Evolutionary conservation across 805 yeast species (phyloP).

Genomic region (Saccharomyces mikatae): DNA sequence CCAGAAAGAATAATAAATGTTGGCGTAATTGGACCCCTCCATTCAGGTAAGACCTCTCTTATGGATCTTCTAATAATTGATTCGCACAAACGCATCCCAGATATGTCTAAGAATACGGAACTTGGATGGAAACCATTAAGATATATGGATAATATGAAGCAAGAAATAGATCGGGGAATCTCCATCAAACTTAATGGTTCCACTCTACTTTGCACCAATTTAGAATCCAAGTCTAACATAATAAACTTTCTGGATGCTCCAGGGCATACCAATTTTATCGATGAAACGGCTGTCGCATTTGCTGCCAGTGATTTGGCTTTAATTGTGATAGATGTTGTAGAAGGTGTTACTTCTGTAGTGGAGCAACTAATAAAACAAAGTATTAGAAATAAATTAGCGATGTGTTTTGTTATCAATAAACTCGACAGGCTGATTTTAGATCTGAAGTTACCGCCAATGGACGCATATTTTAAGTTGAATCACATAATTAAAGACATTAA

Average conservation of each 20-base stretch:
- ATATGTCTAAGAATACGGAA: constrained; percentile 23
- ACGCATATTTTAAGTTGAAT: constrained; percentile 61
- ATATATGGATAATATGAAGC: constrained; percentile 62
- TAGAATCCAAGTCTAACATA: constrained; percentile 46
- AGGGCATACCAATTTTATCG: constrained; percentile 80
- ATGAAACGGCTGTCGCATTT: constrained; percentile 57
- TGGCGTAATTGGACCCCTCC: constrained; percentile 70
- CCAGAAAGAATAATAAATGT: constrained; percentile 68
- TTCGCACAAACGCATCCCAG: constrained; percentile 45
- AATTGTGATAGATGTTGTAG: constrained; percentile 75
- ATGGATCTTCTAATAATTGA: constrained; percentile 59
- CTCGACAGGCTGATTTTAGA: constrained; percentile 81
- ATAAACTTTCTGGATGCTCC: constrained; percentile 78
- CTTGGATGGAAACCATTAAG: constrained; percentile 41
- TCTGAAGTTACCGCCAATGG: constrained; percentile 62
- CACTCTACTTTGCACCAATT: constrained; percentile 48
- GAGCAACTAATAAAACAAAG: constrained; percentile 47
- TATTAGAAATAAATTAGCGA: constrained; percentile 40
- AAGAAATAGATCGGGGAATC: constrained; percentile 66
- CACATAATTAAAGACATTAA: constrained; percentile 60
- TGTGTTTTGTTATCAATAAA: constrained; percentile 66
- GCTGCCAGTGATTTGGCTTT: constrained; percentile 57
- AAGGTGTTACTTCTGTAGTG: constrained; percentile 63
- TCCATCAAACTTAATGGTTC: constrained; percentile 58
- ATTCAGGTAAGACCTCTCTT: constrained; percentile 80